Conservation (phyloP, 345 rosid genomes). For the Moricandia moricandioides region DNA sequence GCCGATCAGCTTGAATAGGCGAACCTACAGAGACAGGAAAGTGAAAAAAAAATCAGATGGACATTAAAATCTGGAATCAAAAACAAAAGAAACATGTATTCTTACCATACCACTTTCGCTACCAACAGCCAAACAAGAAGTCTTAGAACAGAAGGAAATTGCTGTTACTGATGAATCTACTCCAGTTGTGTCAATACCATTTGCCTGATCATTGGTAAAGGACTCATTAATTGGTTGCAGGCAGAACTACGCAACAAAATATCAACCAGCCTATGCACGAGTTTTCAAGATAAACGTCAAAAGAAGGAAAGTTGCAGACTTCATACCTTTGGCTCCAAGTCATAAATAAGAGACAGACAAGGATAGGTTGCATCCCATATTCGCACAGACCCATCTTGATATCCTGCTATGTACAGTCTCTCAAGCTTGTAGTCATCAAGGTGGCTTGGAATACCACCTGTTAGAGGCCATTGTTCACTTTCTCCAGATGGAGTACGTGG, state of each 20-base stretch:
- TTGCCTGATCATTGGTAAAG: slow-evolving; percentile 46
- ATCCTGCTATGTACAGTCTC: slow-evolving; percentile 76
- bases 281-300: slow-evolving; percentile 17
- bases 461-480: slow-evolving; percentile 68
- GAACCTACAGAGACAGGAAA: slow-evolving; percentile 52
- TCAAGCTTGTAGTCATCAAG: slow-evolving; percentile 55
- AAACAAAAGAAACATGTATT: slow-evolving; percentile 33
- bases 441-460: slow-evolving; percentile 71
- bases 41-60: slow-evolving; percentile 26
- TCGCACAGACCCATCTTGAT: slow-evolving; percentile 75
- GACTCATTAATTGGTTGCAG: not conserved
- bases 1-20: slow-evolving; percentile 49
- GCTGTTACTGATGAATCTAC: slow-evolving; percentile 56
- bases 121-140: slow-evolving; percentile 68
- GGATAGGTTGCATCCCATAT: slow-evolving; percentile 85
- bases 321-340: slow-evolving; percentile 56
- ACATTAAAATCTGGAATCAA: slow-evolving; percentile 3
- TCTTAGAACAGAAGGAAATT: slow-evolving; percentile 56
- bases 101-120: slow-evolving; percentile 71
- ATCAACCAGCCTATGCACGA: slow-evolving; percentile 12
- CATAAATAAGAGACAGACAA: slow-evolving; percentile 51
- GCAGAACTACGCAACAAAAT: slow-evolving; percentile 1
- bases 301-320: slow-evolving; percentile 17
- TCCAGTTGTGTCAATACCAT: slow-evolving; percentile 39
- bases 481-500: slow-evolving; percentile 35